Evolutionary conservation across 2,329 filamentous ascomycete genomes (phyloP).

Genomic region (Fusarium sp.): DNA sequence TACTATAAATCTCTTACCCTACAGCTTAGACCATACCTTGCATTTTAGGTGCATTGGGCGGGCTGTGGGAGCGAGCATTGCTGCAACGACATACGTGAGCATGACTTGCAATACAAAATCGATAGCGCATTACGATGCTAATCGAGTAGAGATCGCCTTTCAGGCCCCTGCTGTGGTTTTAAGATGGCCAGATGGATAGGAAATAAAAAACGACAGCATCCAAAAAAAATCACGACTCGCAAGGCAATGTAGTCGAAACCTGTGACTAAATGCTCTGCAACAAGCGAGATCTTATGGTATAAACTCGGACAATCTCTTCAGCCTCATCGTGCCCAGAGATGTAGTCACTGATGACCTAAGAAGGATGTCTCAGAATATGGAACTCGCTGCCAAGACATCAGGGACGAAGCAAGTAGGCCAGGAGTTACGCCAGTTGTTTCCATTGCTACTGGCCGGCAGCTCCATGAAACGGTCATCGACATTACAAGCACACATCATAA

Average conservation of each 20-base stretch:
- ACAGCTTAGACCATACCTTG: not conserved
- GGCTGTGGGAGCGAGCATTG: not conserved
- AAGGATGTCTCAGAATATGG: not conserved
- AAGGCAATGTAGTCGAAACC: too few species aligned
- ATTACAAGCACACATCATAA: not conserved
- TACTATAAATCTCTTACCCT: not conserved
- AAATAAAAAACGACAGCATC: too few species aligned
- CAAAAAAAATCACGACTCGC: too few species aligned
- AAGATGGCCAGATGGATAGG: not conserved
- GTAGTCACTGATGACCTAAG: rapidly evolving
- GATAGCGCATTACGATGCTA: not conserved
- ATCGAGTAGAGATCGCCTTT: not conserved
- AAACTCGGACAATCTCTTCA: not conserved
- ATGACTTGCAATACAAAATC: not conserved
- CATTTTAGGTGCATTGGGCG: not conserved
- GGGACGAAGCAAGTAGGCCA: not conserved
- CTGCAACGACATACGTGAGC: not conserved
- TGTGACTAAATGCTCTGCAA: not conserved
- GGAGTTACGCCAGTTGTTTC: not conserved
- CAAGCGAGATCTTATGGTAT: not conserved
- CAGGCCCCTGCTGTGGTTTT: not conserved
- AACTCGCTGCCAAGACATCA: not conserved
- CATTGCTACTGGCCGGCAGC: not conserved
- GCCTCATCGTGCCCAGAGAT: not conserved
- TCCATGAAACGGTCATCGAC: not conserved